Evolutionary conservation across 2,329 filamentous ascomycete genomes (phyloP).

Genomic region (Aspergillus fructus): DNA sequence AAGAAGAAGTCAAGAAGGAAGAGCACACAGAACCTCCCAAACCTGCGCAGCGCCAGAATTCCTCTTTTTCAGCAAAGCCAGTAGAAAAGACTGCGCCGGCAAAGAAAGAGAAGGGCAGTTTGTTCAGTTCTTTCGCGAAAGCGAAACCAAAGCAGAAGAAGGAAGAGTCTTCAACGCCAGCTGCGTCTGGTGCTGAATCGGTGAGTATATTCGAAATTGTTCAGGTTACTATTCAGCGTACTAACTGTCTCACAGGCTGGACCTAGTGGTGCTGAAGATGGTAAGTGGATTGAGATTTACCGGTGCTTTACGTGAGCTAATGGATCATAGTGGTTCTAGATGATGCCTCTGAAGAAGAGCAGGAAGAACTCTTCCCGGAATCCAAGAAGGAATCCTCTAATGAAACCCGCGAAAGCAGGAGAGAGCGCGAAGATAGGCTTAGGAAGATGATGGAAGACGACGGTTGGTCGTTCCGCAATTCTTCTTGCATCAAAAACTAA

Average conservation of each 20-base stretch:
- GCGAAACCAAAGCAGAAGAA: constrained; percentile 59
- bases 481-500: constrained; percentile 24
- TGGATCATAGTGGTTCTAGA: constrained; percentile 44
- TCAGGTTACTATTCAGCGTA: background rate
- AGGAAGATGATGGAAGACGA: constrained; percentile 74
- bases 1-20: constrained; percentile 24
- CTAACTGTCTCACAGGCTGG: constrained; percentile 27
- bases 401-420: constrained; percentile 49
- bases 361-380: constrained; percentile 51
- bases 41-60: constrained; percentile 20
- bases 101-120: constrained; percentile 63
- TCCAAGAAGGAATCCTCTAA: constrained; percentile 35
- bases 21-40: constrained; percentile 20
- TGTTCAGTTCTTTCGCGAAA: constrained; percentile 79
- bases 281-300: constrained; percentile 29
- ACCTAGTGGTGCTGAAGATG: constrained; percentile 50
- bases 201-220: constrained; percentile 30
- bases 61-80: constrained; percentile 34
- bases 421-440: constrained; percentile 65
- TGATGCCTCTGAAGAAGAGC: constrained; percentile 59
- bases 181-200: constrained; percentile 30
- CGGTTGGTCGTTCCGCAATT: constrained; percentile 40
- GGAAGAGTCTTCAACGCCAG: constrained; percentile 42
- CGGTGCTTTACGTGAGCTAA: constrained; percentile 25
- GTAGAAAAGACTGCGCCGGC: constrained; percentile 42